Conservation (phyloP, 345 rosid genomes). For the Gossypium australe region DNA sequence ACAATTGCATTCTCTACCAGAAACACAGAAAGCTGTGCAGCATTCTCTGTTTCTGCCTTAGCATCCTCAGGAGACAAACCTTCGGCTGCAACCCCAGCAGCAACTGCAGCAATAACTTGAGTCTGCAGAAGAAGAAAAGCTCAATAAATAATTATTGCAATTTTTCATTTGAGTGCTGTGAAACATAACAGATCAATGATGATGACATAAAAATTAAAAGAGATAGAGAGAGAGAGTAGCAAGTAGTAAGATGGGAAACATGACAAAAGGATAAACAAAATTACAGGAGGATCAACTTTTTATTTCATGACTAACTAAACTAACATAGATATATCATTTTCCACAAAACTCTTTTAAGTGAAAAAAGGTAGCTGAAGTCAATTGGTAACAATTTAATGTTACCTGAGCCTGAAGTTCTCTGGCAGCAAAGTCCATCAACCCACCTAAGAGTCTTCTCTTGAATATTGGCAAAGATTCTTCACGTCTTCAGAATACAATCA, state of each 20-base stretch:
- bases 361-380: background rate
- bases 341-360: background rate
- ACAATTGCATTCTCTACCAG: constrained; percentile 99
- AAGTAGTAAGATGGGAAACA: background rate
- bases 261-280: background rate
- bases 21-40: constrained; percentile 97
- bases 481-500: constrained; percentile 55
- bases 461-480: constrained; percentile 94
- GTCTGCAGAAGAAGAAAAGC: constrained; percentile 58
- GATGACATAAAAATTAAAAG: background rate
- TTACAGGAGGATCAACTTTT: background rate
- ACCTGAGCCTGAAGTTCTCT: constrained; percentile 99
- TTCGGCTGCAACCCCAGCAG: constrained; percentile 72
- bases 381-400: constrained; percentile 4
- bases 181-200: background rate
- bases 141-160: constrained; percentile 20
- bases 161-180: constrained; percentile 3
- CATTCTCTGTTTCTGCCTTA: constrained; percentile 83
- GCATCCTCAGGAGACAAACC: constrained; percentile 85
- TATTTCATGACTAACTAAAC: background rate
- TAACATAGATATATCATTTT: background rate
- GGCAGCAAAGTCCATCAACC: constrained; percentile 93
- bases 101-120: constrained; percentile 98
- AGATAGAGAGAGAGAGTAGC: background rate
- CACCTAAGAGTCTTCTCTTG: constrained; percentile 93